phyloP scores from a whole-genome alignment of 2,329 filamentous ascomycete species.

The Xylariomycetidae sp. region DNA sequence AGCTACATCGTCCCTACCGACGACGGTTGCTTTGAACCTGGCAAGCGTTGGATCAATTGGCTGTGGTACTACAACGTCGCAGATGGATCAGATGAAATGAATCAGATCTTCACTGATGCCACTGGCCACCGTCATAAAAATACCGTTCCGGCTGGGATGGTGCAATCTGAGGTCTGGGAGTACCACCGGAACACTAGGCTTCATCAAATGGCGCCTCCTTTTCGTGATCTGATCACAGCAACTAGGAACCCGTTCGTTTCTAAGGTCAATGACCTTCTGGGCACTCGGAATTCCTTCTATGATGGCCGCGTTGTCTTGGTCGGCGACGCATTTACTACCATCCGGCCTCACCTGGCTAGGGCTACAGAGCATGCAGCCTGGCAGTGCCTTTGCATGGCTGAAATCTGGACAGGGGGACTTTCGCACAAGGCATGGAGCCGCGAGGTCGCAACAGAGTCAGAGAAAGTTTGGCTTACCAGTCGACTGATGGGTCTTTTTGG shows the following conservation, averaged over 20 bases:
- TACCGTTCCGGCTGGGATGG: slow-evolving; percentile 36
- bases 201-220: slow-evolving; percentile 30
- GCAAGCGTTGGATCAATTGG: slow-evolving; percentile 38
- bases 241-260: slow-evolving; percentile 38
- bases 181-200: slow-evolving; percentile 16
- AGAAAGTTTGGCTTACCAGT: no score
- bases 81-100: slow-evolving; percentile 31
- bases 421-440: no score
- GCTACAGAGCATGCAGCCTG: slow-evolving; percentile 43
- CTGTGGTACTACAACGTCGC: slow-evolving; percentile 40
- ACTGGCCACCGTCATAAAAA: slow-evolving; percentile 32
- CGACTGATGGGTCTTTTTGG: no score
- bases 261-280: slow-evolving; percentile 36
- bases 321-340: slow-evolving; percentile 39
- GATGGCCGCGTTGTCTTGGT: slow-evolving; percentile 37
- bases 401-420: no score
- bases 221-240: slow-evolving; percentile 33
- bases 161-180: slow-evolving; percentile 31
- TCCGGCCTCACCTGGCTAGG: slow-evolving; percentile 39
- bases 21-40: slow-evolving; percentile 30
- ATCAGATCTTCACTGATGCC: slow-evolving; percentile 37
- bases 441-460: no score
- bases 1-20: slow-evolving; percentile 38
- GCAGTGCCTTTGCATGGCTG: no score
- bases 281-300: slow-evolving; percentile 29